Conservation (phyloP, 768 basidiomycete genomes). For the Leccinum sublutescens region DNA sequence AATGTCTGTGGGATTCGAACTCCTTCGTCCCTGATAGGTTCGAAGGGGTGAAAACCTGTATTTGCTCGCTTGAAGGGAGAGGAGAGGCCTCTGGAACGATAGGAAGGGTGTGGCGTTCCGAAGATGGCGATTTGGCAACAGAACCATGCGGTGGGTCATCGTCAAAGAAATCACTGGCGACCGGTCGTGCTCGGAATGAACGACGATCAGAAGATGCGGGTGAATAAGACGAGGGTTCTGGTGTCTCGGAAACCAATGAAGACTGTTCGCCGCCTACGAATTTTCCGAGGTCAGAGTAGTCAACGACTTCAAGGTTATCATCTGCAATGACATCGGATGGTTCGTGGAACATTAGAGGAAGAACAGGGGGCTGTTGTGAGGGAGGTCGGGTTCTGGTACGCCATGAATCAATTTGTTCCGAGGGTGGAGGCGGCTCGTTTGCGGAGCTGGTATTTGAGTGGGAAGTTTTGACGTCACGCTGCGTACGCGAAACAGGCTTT, state of each 20-base stretch:
- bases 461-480: slow-evolving; percentile 13
- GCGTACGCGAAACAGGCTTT: slow-evolving; percentile 27
- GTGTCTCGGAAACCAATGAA: slow-evolving; percentile 3
- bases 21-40: slow-evolving; percentile 16
- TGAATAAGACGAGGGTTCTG: slow-evolving; percentile 21
- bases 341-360: slow-evolving; percentile 35
- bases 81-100: slow-evolving; percentile 16
- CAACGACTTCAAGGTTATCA: slow-evolving; percentile 75
- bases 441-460: slow-evolving; percentile 3
- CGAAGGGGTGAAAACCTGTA: slow-evolving; percentile 1
- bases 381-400: slow-evolving; percentile 44
- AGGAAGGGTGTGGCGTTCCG: slow-evolving; percentile 17
- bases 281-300: slow-evolving; percentile 74
- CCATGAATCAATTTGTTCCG: slow-evolving; percentile 60
- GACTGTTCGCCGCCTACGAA: slow-evolving; percentile 48
- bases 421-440: slow-evolving; percentile 29
- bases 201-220: slow-evolving; percentile 18
- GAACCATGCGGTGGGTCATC: slow-evolving; percentile 37
- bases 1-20: slow-evolving; percentile 17
- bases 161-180: slow-evolving; percentile 76
- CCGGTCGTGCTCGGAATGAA: slow-evolving; percentile 43
- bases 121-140: slow-evolving; percentile 38
- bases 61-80: slow-evolving; percentile 9
- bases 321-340: slow-evolving; percentile 44
- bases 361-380: slow-evolving; percentile 30